A percentile compares a stretch with the other conserved stretches of the same genome.
Evolutionary conservation across 2,329 filamentous ascomycete species (phyloP).

Genomic region (Claviceps fusiformis): DNA sequence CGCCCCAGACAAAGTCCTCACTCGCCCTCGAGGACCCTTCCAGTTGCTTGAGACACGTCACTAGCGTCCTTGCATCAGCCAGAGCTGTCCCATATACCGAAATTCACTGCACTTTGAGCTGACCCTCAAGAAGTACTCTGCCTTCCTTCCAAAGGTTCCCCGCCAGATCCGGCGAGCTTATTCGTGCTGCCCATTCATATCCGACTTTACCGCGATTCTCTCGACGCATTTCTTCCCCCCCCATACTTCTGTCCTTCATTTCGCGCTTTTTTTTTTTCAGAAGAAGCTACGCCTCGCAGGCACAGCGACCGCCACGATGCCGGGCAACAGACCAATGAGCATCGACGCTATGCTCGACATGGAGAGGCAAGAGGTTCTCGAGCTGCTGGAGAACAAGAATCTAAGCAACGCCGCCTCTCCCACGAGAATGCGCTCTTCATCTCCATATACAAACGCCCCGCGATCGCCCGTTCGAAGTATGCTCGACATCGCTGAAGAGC

Average conservation of each 20-base stretch:
- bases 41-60: not conserved
- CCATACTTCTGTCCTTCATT: not conserved
- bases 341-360: slow-evolving; percentile 66
- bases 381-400: slow-evolving; percentile 45
- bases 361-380: slow-evolving; percentile 61
- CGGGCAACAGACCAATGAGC: slow-evolving; percentile 44
- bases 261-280: too few relatives aligned
- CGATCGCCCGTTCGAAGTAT: slow-evolving; percentile 57
- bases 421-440: slow-evolving; percentile 31
- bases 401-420: slow-evolving; percentile 17
- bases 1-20: too few relatives aligned
- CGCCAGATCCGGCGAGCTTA: not conserved
- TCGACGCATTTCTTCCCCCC: not conserved
- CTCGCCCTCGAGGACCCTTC: too few relatives aligned
- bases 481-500: slow-evolving; percentile 40
- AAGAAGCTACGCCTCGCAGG: not conserved
- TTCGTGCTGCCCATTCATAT: too few relatives aligned
- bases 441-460: slow-evolving; percentile 41
- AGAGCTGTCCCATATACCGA: not conserved
- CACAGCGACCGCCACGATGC: slow-evolving; percentile 15
- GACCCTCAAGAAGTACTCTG: too few relatives aligned
- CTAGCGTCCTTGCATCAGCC: not conserved
- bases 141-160: not conserved
- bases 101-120: too few relatives aligned
- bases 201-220: not conserved